These are phyloP conservation scores for Cymbopogon flexuosus DNA, from an alignment of 202 grass and related monocot genomes.

Conservation along the genomic window DNA sequence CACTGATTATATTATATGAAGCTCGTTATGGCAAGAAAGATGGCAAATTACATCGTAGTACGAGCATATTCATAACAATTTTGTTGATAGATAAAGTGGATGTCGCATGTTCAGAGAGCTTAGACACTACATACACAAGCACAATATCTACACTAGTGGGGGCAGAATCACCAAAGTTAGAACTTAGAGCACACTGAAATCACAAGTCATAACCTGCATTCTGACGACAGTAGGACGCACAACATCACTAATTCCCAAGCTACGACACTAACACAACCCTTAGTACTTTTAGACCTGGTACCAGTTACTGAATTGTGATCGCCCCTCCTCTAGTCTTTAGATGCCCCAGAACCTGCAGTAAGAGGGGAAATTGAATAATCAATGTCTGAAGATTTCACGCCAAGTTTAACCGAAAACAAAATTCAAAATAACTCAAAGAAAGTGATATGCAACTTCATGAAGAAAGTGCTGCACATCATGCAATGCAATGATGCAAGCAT, in stretches of 20 bases:
- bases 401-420: background rate
- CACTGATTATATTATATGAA: background rate
- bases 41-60: background rate
- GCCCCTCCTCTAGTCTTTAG: background rate
- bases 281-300: background rate
- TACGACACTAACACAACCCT: conserved; percentile 24
- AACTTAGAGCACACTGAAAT: background rate
- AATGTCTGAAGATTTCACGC: background rate
- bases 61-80: background rate
- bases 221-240: conserved; percentile 4
- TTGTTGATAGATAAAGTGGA: background rate
- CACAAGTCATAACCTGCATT: conserved; percentile 4
- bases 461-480: background rate
- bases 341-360: conserved; percentile 25
- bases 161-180: conserved; percentile 16
- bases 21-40: background rate
- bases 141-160: conserved; percentile 20
- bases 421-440: background rate
- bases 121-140: background rate
- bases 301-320: conserved; percentile 10
- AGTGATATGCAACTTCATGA: background rate
- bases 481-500: conserved; percentile 32
- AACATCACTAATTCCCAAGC: conserved; percentile 11
- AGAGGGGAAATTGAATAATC: background rate
- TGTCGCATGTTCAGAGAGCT: background rate